Conservation (phyloP, 2,329 filamentous ascomycete genomes). For the Beauveria varroae region DNA sequence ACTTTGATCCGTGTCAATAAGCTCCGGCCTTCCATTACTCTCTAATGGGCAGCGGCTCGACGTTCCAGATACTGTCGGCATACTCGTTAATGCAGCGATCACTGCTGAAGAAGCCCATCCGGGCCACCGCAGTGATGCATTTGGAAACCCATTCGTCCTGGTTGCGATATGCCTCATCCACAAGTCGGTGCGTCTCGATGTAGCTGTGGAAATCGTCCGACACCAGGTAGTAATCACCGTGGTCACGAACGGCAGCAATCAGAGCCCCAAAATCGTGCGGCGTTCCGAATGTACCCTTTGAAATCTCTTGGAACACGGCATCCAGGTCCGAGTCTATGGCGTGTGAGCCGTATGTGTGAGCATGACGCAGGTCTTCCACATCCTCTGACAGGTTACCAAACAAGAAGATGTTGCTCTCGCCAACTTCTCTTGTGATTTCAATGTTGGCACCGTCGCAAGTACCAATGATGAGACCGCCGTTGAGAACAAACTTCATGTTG, state of each 20-base stretch:
- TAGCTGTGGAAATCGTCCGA: slow-evolving; percentile 97
- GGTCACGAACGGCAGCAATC: slow-evolving; percentile 76
- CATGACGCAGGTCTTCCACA: slow-evolving; percentile 89
- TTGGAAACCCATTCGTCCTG: slow-evolving; percentile 90
- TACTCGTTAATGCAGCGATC: slow-evolving; percentile 97
- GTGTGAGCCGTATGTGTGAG: slow-evolving; percentile 77
- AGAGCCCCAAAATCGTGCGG: slow-evolving; percentile 72
- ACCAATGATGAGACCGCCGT: slow-evolving; percentile 93
- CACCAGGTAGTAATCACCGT: slow-evolving; percentile 95
- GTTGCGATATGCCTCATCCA: slow-evolving; percentile 87
- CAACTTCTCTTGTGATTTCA: slow-evolving; percentile 94
- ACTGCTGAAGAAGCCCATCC: slow-evolving; percentile 97
- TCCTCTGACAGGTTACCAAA: slow-evolving; percentile 95
- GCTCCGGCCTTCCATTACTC: slow-evolving; percentile 18
- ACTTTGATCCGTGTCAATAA: background rate
- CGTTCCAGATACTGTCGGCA: slow-evolving; percentile 94
- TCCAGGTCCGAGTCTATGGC: slow-evolving; percentile 67
- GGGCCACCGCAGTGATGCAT: slow-evolving; percentile 76
- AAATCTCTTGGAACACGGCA: slow-evolving; percentile 79
- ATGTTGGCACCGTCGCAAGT: slow-evolving; percentile 98
- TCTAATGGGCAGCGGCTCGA: slow-evolving; percentile 64
- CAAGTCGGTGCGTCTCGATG: slow-evolving; percentile 79
- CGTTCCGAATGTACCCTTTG: slow-evolving; percentile 73
- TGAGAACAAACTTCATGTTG: slow-evolving; percentile 99
- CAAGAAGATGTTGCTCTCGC: slow-evolving; percentile 96